phyloP scores from a whole-genome alignment of 257 asterid genomes.

The Lithospermum erythrorhizon region DNA sequence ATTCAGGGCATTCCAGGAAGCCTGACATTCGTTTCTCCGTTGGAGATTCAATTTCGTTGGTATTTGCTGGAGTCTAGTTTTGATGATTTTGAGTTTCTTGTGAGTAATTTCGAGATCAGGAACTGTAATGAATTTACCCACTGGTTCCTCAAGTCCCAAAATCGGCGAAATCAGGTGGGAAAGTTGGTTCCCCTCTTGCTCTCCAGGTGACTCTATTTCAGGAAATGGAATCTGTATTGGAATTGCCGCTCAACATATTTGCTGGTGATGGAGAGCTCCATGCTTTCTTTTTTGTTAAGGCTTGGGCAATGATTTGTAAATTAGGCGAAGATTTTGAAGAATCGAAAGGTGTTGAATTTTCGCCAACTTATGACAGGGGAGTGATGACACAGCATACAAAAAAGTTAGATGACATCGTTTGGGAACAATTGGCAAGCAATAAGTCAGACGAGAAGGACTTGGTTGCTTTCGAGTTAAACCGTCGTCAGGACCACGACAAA shows the following conservation, averaged over 20 bases:
- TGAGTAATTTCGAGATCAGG: slow-evolving; percentile 25
- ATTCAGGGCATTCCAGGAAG: slow-evolving; percentile 16
- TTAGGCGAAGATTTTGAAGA: slow-evolving; percentile 20
- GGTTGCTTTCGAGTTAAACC: slow-evolving; percentile 16
- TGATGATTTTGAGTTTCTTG: slow-evolving; percentile 25
- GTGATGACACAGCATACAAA: slow-evolving; percentile 18
- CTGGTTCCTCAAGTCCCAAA: slow-evolving; percentile 38
- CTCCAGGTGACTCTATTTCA: slow-evolving; percentile 35
- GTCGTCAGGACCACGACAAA: slow-evolving; percentile 17
- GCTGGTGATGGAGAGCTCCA: slow-evolving; percentile 38
- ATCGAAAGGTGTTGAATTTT: neutral
- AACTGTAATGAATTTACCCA: slow-evolving; percentile 26
- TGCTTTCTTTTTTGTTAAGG: slow-evolving; percentile 30
- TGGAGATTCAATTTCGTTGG: slow-evolving; percentile 23
- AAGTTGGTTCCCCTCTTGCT: slow-evolving; percentile 24
- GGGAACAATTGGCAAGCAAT: slow-evolving; percentile 12
- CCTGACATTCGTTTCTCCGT: neutral
- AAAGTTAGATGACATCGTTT: slow-evolving; percentile 22
- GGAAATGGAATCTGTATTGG: slow-evolving; percentile 30
- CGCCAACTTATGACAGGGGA: slow-evolving; percentile 28
- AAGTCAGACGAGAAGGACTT: slow-evolving; percentile 9
- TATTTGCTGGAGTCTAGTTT: slow-evolving; percentile 25
- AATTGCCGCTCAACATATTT: slow-evolving; percentile 34
- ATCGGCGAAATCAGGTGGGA: slow-evolving; percentile 2
- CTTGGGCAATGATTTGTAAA: slow-evolving; percentile 29